Evolutionary conservation across 2,329 filamentous ascomycete genomes (phyloP).

Genomic region (Colletotrichum sp.): DNA sequence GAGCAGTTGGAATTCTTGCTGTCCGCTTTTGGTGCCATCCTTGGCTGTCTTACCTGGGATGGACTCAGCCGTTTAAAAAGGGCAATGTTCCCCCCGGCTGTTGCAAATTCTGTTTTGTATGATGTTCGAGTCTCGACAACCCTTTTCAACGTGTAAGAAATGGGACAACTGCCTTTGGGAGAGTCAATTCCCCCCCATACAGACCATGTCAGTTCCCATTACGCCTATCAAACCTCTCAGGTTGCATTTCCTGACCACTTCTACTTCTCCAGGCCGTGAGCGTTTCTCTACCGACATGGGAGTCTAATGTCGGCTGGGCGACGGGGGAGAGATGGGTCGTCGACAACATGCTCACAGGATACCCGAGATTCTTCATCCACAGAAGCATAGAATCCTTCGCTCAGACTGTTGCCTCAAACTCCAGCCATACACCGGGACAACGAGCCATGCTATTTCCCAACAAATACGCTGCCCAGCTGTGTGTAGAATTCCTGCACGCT

Average conservation of each 20-base stretch:
- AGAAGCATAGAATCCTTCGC: slow-evolving; percentile 79
- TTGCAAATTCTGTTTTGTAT: neutral
- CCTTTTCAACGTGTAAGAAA: slow-evolving; percentile 24
- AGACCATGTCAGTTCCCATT: slow-evolving; percentile 67
- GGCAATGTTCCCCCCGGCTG: neutral
- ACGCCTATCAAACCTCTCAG: neutral
- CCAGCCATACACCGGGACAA: slow-evolving; percentile 62
- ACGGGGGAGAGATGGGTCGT: slow-evolving; percentile 89
- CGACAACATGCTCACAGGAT: slow-evolving; percentile 84
- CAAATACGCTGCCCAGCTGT: slow-evolving; percentile 68
- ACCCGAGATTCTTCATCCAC: slow-evolving; percentile 94
- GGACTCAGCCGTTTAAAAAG: neutral
- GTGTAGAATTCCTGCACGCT: slow-evolving; percentile 73
- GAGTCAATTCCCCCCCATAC: slow-evolving; percentile 79
- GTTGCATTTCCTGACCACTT: neutral
- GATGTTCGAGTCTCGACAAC: neutral
- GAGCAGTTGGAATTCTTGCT: neutral
- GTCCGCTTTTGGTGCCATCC: neutral
- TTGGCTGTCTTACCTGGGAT: neutral
- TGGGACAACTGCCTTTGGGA: slow-evolving; percentile 62
- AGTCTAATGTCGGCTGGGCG: slow-evolving; percentile 88
- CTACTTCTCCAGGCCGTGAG: slow-evolving; percentile 76
- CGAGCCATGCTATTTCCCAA: slow-evolving; percentile 86
- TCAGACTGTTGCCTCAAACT: slow-evolving; percentile 67
- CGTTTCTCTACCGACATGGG: slow-evolving; percentile 94